Conservation (phyloP, 768 basidiomycete genomes). For the Mycena maculata region DNA sequence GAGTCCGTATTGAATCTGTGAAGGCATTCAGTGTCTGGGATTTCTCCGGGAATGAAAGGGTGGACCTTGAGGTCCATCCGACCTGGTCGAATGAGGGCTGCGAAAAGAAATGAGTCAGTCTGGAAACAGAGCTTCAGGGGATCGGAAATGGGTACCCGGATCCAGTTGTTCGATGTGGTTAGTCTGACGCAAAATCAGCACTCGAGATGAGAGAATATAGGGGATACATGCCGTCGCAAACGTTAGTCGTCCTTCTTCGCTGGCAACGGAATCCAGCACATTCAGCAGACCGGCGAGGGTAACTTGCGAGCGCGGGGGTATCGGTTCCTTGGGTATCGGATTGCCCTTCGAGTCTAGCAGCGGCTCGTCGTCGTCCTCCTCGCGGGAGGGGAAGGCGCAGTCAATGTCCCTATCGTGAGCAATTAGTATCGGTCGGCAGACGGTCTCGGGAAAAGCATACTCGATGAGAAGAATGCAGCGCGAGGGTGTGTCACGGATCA, state of each 20-base stretch:
- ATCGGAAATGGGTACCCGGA: constrained; percentile 28
- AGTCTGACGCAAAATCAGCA: constrained; percentile 29
- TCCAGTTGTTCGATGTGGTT: constrained; percentile 49
- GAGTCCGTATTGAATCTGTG: constrained; percentile 38
- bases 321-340: constrained; percentile 18
- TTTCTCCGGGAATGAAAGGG: neutral
- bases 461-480: constrained; percentile 34
- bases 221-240: constrained; percentile 46
- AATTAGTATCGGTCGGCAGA: neutral
- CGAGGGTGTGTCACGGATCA: constrained; percentile 40
- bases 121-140: neutral
- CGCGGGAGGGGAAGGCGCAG: constrained; percentile 37
- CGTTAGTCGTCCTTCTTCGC: constrained; percentile 47
- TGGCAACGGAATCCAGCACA: constrained; percentile 47
- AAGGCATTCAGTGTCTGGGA: neutral
- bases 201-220: neutral
- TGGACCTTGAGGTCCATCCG: constrained; percentile 45
- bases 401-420: constrained; percentile 46
- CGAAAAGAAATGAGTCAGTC: neutral
- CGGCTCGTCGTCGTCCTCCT: constrained; percentile 39
- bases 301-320: constrained; percentile 35
- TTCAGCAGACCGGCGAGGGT: constrained; percentile 50
- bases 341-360: constrained; percentile 26
- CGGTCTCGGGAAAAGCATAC: constrained; percentile 31
- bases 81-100: constrained; percentile 45